These are phyloP conservation scores for Syzygium aqueum DNA, from an alignment of 345 rosid genomes.

Conservation along the genomic window DNA sequence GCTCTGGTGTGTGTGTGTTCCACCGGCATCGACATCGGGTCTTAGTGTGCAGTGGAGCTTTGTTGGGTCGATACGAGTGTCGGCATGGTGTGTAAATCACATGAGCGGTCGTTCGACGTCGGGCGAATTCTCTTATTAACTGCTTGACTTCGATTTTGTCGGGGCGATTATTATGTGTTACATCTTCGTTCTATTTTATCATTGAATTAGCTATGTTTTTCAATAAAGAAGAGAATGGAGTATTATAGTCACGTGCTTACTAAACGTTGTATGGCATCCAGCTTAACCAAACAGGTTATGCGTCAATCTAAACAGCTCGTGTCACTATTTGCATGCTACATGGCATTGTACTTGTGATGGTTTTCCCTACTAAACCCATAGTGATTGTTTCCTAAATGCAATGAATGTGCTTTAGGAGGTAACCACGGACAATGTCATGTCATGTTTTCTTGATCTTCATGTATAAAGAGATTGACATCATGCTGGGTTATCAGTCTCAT, in stretches of 20 bases:
- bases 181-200: neutral
- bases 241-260: too few species aligned
- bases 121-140: neutral
- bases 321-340: neutral
- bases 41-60: neutral
- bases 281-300: neutral
- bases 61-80: neutral
- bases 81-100: neutral
- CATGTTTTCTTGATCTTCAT: neutral
- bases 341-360: neutral
- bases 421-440: neutral
- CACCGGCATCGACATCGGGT: neutral
- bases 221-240: neutral
- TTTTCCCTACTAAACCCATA: neutral
- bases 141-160: neutral
- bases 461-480: neutral
- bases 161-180: neutral
- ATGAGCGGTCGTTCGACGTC: neutral
- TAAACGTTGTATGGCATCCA: too few species aligned
- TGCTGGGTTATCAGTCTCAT: neutral
- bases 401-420: neutral
- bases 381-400: neutral
- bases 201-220: neutral
- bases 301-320: neutral
- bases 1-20: neutral